Evolutionary conservation across 2,329 filamentous ascomycete genomes (phyloP).

Genomic region (Hypoxylon sp.): DNA sequence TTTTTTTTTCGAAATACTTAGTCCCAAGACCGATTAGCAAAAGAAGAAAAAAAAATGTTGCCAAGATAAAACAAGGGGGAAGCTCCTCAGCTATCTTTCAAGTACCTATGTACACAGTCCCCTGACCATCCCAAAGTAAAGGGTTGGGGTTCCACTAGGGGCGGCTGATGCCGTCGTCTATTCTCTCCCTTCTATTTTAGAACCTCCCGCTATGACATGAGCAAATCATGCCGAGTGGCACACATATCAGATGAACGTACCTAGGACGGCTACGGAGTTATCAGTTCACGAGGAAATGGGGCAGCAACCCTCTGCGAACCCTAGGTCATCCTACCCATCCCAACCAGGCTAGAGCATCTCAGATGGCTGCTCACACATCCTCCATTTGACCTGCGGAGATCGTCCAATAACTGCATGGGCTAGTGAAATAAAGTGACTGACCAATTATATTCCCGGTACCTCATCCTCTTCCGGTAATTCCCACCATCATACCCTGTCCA

Average conservation of each 20-base stretch:
- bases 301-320: conserved; percentile 33
- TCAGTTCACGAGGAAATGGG: conserved; percentile 41
- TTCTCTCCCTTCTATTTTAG: conserved; percentile 44
- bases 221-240: conserved; percentile 51
- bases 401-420: conserved; percentile 47
- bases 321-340: conserved; percentile 45
- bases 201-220: conserved; percentile 47
- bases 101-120: conserved; percentile 31
- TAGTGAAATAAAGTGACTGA: conserved; percentile 32
- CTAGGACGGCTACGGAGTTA: conserved; percentile 35
- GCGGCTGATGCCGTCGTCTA: conserved; percentile 46
- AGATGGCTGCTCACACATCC: conserved; percentile 42
- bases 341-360: conserved; percentile 23
- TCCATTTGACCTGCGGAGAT: conserved; percentile 41
- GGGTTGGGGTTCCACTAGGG: conserved; percentile 45
- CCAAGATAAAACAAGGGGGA: conserved; percentile 29
- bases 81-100: conserved; percentile 16
- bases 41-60: conserved; percentile 28
- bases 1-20: conserved; percentile 9
- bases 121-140: conserved; percentile 33
- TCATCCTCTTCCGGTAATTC: conserved; percentile 44
- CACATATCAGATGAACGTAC: conserved; percentile 46
- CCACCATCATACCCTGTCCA: conserved; percentile 31
- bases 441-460: conserved; percentile 45
- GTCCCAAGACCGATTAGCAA: conserved; percentile 11